phyloP scores from a whole-genome alignment of 108 stramenopile genomes.

The Discostella stelligeroides region DNA sequence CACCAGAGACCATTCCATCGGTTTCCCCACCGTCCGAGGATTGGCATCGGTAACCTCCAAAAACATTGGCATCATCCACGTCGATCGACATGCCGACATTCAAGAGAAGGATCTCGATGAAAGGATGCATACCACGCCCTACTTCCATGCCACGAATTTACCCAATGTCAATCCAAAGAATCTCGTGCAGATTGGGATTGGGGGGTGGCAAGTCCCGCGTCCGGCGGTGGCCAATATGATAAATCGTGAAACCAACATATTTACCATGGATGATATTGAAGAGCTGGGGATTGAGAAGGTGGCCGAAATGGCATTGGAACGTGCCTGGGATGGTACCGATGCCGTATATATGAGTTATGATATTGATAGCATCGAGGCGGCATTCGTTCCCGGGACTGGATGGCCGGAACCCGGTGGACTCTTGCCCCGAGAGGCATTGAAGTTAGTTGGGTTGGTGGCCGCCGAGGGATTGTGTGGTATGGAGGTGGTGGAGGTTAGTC shows the following conservation, averaged over 20 bases:
- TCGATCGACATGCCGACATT: conserved; percentile 89
- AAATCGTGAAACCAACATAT: conserved; percentile 84
- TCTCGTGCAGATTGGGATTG: conserved; percentile 87
- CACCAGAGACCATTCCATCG: conserved; percentile 75
- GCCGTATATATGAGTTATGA: conserved; percentile 90
- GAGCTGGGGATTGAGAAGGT: conserved; percentile 80
- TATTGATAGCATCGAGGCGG: conserved; percentile 88
- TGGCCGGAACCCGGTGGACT: conserved; percentile 91
- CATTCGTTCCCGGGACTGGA: conserved; percentile 84
- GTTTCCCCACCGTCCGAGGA: conserved; percentile 83
- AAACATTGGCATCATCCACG: conserved; percentile 86
- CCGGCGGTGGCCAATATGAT: conserved; percentile 81
- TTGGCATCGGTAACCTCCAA: conserved; percentile 77
- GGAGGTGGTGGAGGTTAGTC: conserved; percentile 88
- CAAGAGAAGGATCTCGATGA: conserved; percentile 87
- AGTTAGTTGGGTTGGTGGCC: conserved; percentile 78
- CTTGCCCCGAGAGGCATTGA: conserved; percentile 82
- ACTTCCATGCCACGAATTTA: conserved; percentile 88
- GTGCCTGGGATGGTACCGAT: conserved; percentile 87
- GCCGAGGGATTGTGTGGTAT: conserved; percentile 83
- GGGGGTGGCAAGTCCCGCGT: conserved; percentile 87
- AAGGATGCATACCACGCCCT: conserved; percentile 86
- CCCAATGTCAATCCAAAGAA: conserved; percentile 84
- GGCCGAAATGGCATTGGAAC: conserved; percentile 85
- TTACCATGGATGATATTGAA: conserved; percentile 90